phyloP scores from a whole-genome alignment of 176 grass and related monocot genomes.

The Puya raimondii region DNA sequence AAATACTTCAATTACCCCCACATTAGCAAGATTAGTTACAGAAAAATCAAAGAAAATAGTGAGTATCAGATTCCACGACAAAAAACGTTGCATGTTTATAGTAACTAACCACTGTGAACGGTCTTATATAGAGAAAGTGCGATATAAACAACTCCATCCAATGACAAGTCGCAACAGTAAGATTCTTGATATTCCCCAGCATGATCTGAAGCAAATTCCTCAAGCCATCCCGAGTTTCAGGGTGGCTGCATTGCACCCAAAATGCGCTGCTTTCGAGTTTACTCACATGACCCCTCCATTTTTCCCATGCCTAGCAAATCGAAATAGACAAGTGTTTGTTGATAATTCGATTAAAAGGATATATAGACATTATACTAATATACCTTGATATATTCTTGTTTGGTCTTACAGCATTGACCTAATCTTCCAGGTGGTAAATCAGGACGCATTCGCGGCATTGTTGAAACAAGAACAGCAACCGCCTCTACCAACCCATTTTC shows the following conservation, averaged over 20 bases:
- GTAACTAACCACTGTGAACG: slow-evolving; percentile 55
- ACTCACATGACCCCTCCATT: slow-evolving; percentile 83
- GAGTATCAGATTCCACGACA: neutral
- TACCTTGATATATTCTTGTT: slow-evolving; percentile 98
- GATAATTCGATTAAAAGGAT: slow-evolving; percentile 22
- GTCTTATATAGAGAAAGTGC: slow-evolving; percentile 88
- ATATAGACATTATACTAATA: slow-evolving; percentile 17
- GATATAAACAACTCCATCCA: slow-evolving; percentile 93
- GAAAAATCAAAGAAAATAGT: neutral
- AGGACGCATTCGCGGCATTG: slow-evolving; percentile 73
- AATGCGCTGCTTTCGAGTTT: slow-evolving; percentile 77
- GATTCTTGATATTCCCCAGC: slow-evolving; percentile 67
- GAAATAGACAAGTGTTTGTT: slow-evolving; percentile 16
- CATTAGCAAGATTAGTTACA: neutral
- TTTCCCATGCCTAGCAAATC: slow-evolving; percentile 68
- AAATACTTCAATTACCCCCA: too few relatives aligned
- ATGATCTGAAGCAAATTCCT: slow-evolving; percentile 93
- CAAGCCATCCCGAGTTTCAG: slow-evolving; percentile 76
- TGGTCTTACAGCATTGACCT: slow-evolving; percentile 78
- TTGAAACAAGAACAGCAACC: slow-evolving; percentile 76
- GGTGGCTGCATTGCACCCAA: slow-evolving; percentile 87
- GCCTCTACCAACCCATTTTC: slow-evolving; percentile 99
- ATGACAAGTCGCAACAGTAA: slow-evolving; percentile 63
- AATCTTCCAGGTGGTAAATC: slow-evolving; percentile 56
- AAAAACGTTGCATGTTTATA: neutral